Evolutionary conservation across 257 asterid species (phyloP).

Genomic region (Primulina huaijiensis): DNA sequence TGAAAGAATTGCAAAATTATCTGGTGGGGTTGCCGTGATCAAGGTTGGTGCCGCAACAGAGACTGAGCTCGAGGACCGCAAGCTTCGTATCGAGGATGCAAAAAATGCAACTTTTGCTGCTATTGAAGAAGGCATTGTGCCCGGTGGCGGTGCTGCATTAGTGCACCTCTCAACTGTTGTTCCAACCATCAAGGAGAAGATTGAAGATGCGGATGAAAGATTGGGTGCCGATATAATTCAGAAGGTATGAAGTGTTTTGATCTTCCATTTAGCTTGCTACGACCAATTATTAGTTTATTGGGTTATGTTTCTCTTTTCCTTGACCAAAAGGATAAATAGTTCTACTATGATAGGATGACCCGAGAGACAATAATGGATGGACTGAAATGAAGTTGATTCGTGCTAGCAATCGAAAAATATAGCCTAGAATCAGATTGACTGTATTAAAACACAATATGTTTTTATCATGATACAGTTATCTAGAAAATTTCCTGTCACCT

Average conservation of each 20-base stretch:
- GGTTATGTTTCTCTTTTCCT: not conserved
- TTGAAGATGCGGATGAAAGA: conserved; percentile 80
- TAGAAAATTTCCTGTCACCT: too few relatives aligned
- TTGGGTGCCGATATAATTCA: conserved; percentile 94
- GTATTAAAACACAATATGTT: too few relatives aligned
- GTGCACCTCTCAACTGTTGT: conserved; percentile 75
- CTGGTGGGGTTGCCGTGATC: conserved; percentile 97
- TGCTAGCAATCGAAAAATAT: not conserved
- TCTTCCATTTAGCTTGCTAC: not conserved
- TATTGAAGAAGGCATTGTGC: conserved; percentile 98
- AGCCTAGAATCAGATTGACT: not conserved
- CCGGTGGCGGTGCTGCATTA: conserved; percentile 97
- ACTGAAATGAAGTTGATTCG: not conserved
- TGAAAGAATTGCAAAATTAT: conserved; percentile 88
- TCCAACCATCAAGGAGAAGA: conserved; percentile 77
- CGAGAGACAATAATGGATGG: not conserved
- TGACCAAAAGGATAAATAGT: not conserved
- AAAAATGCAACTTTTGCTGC: conserved; percentile 99
- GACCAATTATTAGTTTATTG: not conserved
- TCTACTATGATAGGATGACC: not conserved
- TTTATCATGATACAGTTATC: not conserved
- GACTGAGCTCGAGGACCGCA: conserved; percentile 92
- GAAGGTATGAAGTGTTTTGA: conserved; percentile 46
- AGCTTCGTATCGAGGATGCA: conserved; percentile 94
- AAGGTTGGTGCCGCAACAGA: conserved; percentile 99